These are phyloP conservation scores for Sequoia sempervirens DNA, from an alignment of 75 land plant species.

Conservation along the genomic window DNA sequence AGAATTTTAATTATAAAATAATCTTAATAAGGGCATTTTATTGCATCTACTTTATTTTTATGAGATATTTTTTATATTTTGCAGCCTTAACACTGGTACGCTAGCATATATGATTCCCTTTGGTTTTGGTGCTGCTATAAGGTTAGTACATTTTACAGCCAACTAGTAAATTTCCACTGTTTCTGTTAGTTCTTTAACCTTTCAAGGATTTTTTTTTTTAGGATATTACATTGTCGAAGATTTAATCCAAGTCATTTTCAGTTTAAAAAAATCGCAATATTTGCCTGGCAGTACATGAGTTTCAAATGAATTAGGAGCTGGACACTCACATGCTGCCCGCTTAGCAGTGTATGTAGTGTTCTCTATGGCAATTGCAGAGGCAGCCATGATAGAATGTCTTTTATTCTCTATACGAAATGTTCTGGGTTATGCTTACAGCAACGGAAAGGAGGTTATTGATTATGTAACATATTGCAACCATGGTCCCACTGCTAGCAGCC, in stretches of 20 bases:
- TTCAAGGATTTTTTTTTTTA: neutral
- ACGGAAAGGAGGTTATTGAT: too few relatives aligned
- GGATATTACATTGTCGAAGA: neutral
- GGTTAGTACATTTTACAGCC: constrained; percentile 21
- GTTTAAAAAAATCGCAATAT: neutral
- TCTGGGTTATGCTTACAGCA: too few relatives aligned
- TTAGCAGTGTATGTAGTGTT: constrained; percentile 38
- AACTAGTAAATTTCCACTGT: neutral
- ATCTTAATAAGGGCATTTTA: neutral
- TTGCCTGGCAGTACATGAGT: constrained; percentile 45
- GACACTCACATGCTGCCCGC: constrained; percentile 34
- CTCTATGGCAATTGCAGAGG: constrained; percentile 34
- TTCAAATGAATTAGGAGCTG: constrained; percentile 83
- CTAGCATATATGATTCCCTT: constrained; percentile 49
- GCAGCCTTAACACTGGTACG: constrained; percentile 38
- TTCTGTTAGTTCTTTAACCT: neutral
- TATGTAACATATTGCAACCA: too few relatives aligned
- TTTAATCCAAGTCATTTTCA: neutral
- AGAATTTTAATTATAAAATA: constrained; percentile 8
- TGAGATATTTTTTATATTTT: neutral
- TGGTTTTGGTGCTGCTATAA: constrained; percentile 50
- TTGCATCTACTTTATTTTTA: neutral
- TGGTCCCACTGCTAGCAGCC: neutral
- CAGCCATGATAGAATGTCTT: constrained; percentile 35
- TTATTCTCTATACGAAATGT: neutral